Evolutionary conservation across 108 stramenopile genomes (phyloP), one percentile per base, ranked within the genome.

Genomic region (Fistulifera pelliculosa): DNA sequence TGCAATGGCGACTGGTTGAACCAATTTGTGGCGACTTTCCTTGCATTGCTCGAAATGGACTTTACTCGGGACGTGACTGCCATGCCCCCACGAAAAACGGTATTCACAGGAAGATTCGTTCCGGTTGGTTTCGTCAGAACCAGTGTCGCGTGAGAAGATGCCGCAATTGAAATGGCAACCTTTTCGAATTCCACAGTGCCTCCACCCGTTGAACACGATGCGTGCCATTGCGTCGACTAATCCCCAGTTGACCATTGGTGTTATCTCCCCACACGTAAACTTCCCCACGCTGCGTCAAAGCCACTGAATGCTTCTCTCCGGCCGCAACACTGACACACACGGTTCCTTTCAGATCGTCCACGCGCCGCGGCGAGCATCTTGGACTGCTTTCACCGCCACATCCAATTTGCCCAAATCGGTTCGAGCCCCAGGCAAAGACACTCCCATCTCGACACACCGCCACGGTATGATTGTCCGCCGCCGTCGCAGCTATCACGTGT

Each of bases 241-340:
- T 57, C 15, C 85, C 89, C 41, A 91, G 59, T 54, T 92, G 90
- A 0, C 83, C 90, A 10, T 68, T 52, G 11, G 70, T 54, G 58
- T 92, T 92, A 58, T 83, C 81, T 2, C 90, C 90, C 86, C 86
- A 92, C 22, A 78, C 80, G 50, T 78, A 92, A 3, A 92, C 82
- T 58, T 83, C 83, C 13, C 90, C 90, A 26, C 48, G 26, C 43
- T 56, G 62, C 2, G 80, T 70, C 44, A 92, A 58, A 10, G 86
- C 90, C 4, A 92, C 84, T 15, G 83, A 85, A 60, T 92, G 90
- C 10, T 73, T 66, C 47, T 77, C 84, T 22, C 85, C 85, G 4
- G 84, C 83, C 1, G 90, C 84, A 21, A 92, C 86, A 24, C 75
- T 72, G 0, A 81, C 70, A 56, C 81, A 75, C 28, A 64, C 69